These are phyloP conservation scores for Schizopora paradoxa DNA, from an alignment of 1,284 basidiomycete genomes.

Conservation along the genomic window DNA sequence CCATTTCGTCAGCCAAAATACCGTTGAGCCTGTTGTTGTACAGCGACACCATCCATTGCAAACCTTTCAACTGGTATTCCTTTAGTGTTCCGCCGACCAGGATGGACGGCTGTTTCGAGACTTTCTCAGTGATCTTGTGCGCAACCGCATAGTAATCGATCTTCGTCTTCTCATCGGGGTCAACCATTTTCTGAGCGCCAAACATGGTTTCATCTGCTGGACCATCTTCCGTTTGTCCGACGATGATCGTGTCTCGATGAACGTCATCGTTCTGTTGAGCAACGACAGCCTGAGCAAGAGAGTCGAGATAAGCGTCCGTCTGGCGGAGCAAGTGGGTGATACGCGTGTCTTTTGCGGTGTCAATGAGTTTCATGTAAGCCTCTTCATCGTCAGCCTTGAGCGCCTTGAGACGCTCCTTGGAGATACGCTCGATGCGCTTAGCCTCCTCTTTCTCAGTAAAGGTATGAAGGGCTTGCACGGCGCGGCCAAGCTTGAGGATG, in stretches of 20 bases:
- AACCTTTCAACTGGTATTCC: slow-evolving; percentile 88
- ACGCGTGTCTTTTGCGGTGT: slow-evolving; percentile 98
- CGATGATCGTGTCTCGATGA: slow-evolving; percentile 27
- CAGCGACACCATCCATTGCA: slow-evolving; percentile 98
- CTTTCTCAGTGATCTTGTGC: slow-evolving; percentile 87
- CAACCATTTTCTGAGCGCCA: slow-evolving; percentile 68
- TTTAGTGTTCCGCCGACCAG: slow-evolving; percentile 84
- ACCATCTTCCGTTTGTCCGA: slow-evolving; percentile 58
- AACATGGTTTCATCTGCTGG: slow-evolving; percentile 86
- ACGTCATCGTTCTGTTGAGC: slow-evolving; percentile 88
- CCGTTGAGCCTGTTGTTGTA: slow-evolving; percentile 99
- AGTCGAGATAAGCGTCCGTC: slow-evolving; percentile 94
- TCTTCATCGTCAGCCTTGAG: slow-evolving; percentile 99
- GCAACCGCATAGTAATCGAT: slow-evolving; percentile 98
- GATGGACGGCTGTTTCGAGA: slow-evolving; percentile 78
- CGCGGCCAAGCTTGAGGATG: slow-evolving; percentile 76
- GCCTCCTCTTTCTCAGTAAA: slow-evolving; percentile 98
- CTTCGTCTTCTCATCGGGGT: slow-evolving; percentile 73
- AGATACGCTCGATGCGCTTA: slow-evolving; percentile 92
- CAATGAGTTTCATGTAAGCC: slow-evolving; percentile 98
- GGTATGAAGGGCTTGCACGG: slow-evolving; percentile 83
- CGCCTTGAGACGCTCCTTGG: slow-evolving; percentile 98
- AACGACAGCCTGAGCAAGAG: slow-evolving; percentile 89
- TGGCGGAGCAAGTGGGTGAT: slow-evolving; percentile 95
- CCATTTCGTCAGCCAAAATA: slow-evolving; percentile 98